Base-by-base conservation (phyloP, 768 basidiomycete species). In the Termitomyces eurrhizus region DNA sequence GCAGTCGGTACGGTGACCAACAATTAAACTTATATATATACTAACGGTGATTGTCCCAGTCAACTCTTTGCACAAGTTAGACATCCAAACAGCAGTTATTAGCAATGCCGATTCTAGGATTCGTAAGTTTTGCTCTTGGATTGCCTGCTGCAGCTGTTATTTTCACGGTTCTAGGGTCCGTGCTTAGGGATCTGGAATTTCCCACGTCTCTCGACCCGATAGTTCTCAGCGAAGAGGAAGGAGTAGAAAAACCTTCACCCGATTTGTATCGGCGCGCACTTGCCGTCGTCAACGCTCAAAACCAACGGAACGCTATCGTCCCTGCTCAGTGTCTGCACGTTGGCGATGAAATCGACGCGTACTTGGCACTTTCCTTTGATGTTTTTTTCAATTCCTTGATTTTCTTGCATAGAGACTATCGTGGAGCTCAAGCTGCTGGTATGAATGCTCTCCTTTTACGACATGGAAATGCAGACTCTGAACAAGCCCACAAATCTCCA, bases 31-130 rank as follows among this genome's bases (percentile, higher is more conserved):
- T n/a, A n/a, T 1, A n/a, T 21, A 9, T 44, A 44, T 29, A 29
- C 29, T 29, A 29, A 29, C n/a, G 42, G n/a, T 21, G n/a, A 51
- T 44, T 53, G 60, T 65, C 16, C 16, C 66, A 87, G 85, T 86
- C 58, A 68, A 73, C 44, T 70, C 67, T 42, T 72, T 91, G 42
- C 77, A 76, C 18, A 64, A 68, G 24, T 69, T 82, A 58, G 72
- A 76, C 24, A 65, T 90, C 39, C 72, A 66, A 57, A 85, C 82
- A 36, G 88, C 83, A 6, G 70, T 92, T 11, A 73, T 92, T 45
- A 90, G 87, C 71, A 93, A 93, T 68, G 82, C 84, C 1, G 91
- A 93, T 70, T 74, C 75, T 42, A 82, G 92, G 45, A 86, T 91
- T 73, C 78, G 90, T 92, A 71, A 54, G 83, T 74, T 55, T 55